Evolutionary conservation across 768 basidiomycete species (phyloP).

Genomic region (Mycena capillaripes): DNA sequence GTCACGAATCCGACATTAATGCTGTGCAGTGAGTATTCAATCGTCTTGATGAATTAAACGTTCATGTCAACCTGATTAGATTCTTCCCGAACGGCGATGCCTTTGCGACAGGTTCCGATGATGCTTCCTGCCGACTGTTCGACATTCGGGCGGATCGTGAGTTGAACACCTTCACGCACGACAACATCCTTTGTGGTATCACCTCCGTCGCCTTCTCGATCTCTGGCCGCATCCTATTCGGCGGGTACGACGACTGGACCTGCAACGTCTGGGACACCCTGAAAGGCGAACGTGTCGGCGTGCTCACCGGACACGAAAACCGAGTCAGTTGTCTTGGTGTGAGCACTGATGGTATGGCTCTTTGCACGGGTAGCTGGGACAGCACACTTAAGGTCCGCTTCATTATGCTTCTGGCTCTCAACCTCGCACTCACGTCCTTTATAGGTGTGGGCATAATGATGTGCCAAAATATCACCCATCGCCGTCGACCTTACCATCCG

Average conservation of each 20-base stretch:
- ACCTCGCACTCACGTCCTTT: slow-evolving; percentile 5
- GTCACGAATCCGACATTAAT: slow-evolving; percentile 99
- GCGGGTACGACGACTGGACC: slow-evolving; percentile 99
- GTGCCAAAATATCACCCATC: slow-evolving; percentile 40
- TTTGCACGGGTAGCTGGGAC: slow-evolving; percentile 99
- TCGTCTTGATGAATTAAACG: slow-evolving; percentile 20
- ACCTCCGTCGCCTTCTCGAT: slow-evolving; percentile 99
- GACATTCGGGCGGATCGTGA: slow-evolving; percentile 98
- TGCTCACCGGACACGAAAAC: slow-evolving; percentile 98
- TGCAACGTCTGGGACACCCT: slow-evolving; percentile 99
- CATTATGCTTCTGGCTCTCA: slow-evolving; percentile 12
- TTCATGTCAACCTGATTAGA: slow-evolving; percentile 57
- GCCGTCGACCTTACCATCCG: slow-evolving; percentile 35
- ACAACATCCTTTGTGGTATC: slow-evolving; percentile 99
- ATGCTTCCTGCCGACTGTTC: slow-evolving; percentile 97
- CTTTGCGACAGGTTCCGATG: slow-evolving; percentile 98
- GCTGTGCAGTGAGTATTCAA: slow-evolving; percentile 88
- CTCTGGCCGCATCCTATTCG: slow-evolving; percentile 96
- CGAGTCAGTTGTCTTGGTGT: slow-evolving; percentile 97
- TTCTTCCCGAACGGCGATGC: slow-evolving; percentile 99
- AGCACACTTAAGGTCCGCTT: slow-evolving; percentile 90
- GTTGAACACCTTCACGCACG: slow-evolving; percentile 96
- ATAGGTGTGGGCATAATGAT: slow-evolving; percentile 87
- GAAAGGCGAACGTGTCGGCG: slow-evolving; percentile 98
- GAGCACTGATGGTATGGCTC: slow-evolving; percentile 96